phyloP scores from a whole-genome alignment of 805 yeast genomes.

The Wickerhamomyces queroliae region DNA sequence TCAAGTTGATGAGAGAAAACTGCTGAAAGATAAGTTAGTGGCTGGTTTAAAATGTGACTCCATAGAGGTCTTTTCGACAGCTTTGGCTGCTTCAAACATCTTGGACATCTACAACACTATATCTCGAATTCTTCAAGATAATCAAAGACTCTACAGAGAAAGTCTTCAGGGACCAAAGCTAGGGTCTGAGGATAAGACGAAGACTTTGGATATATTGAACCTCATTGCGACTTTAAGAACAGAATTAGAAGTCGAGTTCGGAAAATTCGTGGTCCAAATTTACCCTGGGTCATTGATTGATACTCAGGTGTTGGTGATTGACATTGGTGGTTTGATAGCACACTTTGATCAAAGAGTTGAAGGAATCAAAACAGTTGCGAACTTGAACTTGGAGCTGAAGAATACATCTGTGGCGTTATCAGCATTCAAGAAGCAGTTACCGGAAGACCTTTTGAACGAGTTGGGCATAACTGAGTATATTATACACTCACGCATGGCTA shows the following conservation, averaged over 20 bases:
- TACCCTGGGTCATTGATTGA: constrained; percentile 84
- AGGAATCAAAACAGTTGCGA: constrained; percentile 36
- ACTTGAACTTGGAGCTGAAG: constrained; percentile 52
- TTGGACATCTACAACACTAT: constrained; percentile 72
- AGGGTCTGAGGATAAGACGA: constrained; percentile 5
- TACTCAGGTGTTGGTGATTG: constrained; percentile 62
- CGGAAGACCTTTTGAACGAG: constrained; percentile 41
- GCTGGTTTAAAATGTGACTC: constrained; percentile 44
- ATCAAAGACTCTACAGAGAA: constrained; percentile 65
- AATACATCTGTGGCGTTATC: constrained; percentile 68
- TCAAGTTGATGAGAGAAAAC: constrained; percentile 44
- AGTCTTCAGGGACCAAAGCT: constrained; percentile 57
- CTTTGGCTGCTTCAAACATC: constrained; percentile 78
- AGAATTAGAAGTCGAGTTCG: constrained; percentile 56
- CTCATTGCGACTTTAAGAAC: constrained; percentile 47
- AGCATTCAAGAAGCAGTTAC: constrained; percentile 41
- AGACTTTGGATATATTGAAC: constrained; percentile 20
- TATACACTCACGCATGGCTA: constrained; percentile 46
- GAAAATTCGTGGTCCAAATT: constrained; percentile 51
- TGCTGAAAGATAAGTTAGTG: constrained; percentile 54
- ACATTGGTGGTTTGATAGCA: constrained; percentile 48
- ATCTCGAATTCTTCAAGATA: constrained; percentile 67
- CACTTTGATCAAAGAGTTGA: constrained; percentile 44
- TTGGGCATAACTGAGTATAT: constrained; percentile 52
- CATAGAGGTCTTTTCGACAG: constrained; percentile 64